These are phyloP conservation scores for Ulota crispa DNA, from an alignment of 225 moss, liverwort and hornwort genomes.

Conservation along the genomic window DNA sequence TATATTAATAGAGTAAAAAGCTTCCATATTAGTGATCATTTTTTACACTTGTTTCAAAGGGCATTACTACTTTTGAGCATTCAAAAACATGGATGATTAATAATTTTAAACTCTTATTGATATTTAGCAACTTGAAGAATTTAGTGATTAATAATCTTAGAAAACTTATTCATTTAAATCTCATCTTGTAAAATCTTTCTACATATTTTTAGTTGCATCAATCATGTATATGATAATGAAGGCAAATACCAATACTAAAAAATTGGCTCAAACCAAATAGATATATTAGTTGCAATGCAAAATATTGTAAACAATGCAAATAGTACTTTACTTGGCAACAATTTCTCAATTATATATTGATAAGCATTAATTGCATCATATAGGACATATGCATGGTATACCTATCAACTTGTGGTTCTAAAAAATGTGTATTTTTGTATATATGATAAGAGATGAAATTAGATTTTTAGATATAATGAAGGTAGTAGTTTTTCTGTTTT, in stretches of 20 bases:
- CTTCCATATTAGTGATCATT: neutral
- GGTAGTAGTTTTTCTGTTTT: neutral
- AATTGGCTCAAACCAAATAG: neutral
- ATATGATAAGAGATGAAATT: neutral
- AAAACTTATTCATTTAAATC: neutral
- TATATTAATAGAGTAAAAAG: neutral
- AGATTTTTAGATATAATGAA: neutral
- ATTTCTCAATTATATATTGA: accelerated
- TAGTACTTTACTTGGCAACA: neutral
- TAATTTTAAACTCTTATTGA: neutral
- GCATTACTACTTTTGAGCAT: accelerated
- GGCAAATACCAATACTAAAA: neutral
- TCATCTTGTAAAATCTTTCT: neutral
- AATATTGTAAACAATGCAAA: neutral
- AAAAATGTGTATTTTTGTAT: accelerated
- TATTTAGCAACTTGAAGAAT: neutral
- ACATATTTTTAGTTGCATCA: neutral
- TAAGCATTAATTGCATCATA: accelerated
- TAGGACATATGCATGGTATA: too few relatives aligned
- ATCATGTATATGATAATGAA: neutral
- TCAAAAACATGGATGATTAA: accelerated
- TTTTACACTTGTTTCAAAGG: accelerated
- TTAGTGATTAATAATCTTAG: neutral
- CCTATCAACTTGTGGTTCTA: accelerated
- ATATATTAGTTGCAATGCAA: neutral